Conservation (phyloP, 306 rosid species). For the Sicyos edulis region DNA sequence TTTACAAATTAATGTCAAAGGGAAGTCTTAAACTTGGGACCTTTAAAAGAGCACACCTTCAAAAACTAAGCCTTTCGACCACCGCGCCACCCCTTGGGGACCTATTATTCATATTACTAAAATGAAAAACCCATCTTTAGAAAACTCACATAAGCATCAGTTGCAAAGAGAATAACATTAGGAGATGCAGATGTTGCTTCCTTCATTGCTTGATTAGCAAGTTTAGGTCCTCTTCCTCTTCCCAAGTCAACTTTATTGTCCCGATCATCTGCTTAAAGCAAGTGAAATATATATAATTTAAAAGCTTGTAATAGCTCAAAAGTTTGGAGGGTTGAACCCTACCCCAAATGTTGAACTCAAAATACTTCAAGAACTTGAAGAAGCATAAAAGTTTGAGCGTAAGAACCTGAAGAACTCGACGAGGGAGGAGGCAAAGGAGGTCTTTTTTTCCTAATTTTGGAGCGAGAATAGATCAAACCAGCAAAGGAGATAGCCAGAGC, state of each 20-base stretch:
- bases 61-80: no score
- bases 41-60: no score
- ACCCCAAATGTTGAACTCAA: no score
- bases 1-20: no score
- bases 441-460: slow-evolving; percentile 37
- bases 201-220: slow-evolving; percentile 20
- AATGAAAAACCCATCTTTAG: background rate
- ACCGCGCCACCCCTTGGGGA: no score
- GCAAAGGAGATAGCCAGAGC: slow-evolving; percentile 74
- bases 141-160: slow-evolving; percentile 33
- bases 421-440: slow-evolving; percentile 33
- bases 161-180: slow-evolving; percentile 32
- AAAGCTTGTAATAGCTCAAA: background rate
- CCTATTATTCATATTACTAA: no score
- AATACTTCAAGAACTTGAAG: background rate
- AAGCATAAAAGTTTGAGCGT: background rate
- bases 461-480: slow-evolving; percentile 51
- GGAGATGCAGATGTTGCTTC: slow-evolving; percentile 28
- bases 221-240: slow-evolving; percentile 26
- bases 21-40: no score
- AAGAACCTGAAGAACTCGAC: slow-evolving; percentile 41
- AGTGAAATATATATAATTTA: background rate
- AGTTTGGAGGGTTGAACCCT: no score
- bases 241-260: slow-evolving; percentile 31
- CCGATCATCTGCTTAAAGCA: slow-evolving; percentile 34